Base-by-base conservation (phyloP, 306 rosid genomes). In the Malus sieversii region DNA sequence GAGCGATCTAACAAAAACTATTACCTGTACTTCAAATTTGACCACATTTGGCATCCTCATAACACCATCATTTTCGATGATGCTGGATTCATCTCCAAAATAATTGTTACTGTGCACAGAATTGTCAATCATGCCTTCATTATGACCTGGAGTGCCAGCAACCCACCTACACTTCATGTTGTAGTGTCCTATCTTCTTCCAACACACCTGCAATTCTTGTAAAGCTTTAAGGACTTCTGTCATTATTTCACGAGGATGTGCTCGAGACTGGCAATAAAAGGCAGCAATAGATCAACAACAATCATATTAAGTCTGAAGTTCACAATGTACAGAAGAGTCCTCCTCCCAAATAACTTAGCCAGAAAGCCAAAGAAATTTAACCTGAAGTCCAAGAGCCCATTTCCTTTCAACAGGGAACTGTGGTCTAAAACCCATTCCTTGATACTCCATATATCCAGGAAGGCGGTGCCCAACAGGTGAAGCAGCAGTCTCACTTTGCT, bases 311-410 rank as follows among this genome's bases (percentile, higher is more conserved):
- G 71, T n/a, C 15, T 23, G 11, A 27, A 27, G 62, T 18, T n/a
- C 66, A 66, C 33, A 58, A 70, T 46, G 3, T 15, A 19, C 6
- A 48, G 53, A 1, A 1, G 32, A 74, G 73, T 77, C 45, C 70
- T 38, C 67, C 44, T 66, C 44, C 48, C 20, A 59, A 12, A 12
- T 44, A 68, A 68, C 13, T 23, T 38, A 35, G 38, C 44, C 48
- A 79, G 57, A 57, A 8, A n/a, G 62, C 27, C 62, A n/a, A 25
- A 82, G 72, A 61, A 74, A 67, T 40, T 51, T 75, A 85, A 90
- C 98, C 97, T 94, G 97, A 84, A 94, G 97, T 70, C 98, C 97
- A 77, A 94, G 98, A 80, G 98, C 96, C 98, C 98, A 92, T 81
- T 90, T 94, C 71, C 95, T 88, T 84, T 94, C 94, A 76, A 64